Percentiles rank a stretch among this genome's conserved stretches.
phyloP scores from a whole-genome alignment of 1,139 yeast species.

The Magnusiomyces tetraspermus region DNA sequence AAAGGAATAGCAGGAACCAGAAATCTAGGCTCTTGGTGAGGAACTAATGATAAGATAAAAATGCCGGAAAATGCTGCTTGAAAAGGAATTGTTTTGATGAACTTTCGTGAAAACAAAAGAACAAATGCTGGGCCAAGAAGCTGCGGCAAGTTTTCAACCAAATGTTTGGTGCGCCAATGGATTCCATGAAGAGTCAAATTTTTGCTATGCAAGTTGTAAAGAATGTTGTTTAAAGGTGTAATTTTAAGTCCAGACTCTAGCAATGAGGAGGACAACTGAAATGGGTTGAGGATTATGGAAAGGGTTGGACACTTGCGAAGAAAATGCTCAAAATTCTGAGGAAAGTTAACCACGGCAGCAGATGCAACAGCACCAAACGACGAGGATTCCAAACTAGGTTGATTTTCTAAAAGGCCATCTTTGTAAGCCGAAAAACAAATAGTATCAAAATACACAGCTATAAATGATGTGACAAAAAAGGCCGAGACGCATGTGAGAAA shows the following conservation, averaged over 20 bases:
- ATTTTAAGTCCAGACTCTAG: slow-evolving; percentile 36
- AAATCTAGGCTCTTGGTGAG: slow-evolving; percentile 90
- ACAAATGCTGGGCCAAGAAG: slow-evolving; percentile 68
- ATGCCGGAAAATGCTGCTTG: slow-evolving; percentile 57
- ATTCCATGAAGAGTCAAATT: slow-evolving; percentile 74
- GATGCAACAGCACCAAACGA: neutral
- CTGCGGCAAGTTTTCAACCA: slow-evolving; percentile 66
- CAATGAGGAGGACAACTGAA: neutral
- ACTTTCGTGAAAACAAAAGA: slow-evolving; percentile 28
- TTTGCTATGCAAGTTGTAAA: slow-evolving; percentile 50
- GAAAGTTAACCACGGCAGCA: neutral
- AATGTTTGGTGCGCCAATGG: slow-evolving; percentile 69
- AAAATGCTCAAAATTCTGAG: neutral
- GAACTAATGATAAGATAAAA: slow-evolving; percentile 52
- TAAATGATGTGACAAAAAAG: slow-evolving; percentile 28
- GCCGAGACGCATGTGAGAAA: slow-evolving; percentile 23
- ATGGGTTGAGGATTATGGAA: neutral
- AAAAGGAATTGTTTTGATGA: slow-evolving; percentile 32
- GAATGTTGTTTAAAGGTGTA: slow-evolving; percentile 67
- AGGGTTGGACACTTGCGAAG: neutral
- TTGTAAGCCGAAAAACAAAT: slow-evolving; percentile 21
- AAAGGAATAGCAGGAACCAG: slow-evolving; percentile 70
- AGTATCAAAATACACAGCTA: slow-evolving; percentile 51
- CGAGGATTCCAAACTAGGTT: neutral
- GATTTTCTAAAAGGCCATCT: neutral